These are phyloP conservation scores for Phytophthora litchii DNA, from an alignment of 352 stramenopile species.

Conservation along the genomic window DNA sequence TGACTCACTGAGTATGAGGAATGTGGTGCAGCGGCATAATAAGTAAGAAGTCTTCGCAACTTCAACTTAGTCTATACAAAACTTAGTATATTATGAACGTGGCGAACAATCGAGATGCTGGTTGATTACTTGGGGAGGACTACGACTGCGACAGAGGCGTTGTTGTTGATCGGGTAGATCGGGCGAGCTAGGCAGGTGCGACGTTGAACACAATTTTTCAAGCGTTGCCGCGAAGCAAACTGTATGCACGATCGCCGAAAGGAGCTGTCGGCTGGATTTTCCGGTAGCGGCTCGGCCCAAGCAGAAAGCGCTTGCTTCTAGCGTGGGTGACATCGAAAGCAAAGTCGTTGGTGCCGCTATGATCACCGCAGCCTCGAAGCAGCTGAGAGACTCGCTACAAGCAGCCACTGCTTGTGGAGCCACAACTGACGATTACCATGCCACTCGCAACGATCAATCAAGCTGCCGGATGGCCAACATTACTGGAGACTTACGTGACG, in stretches of 20 bases:
- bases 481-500: conserved; percentile 16
- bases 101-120: no score
- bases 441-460: conserved; percentile 2
- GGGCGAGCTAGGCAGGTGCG: conserved; percentile 10
- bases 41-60: conserved; percentile 1
- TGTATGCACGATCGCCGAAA: conserved; percentile 32
- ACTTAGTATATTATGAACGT: conserved; percentile 8
- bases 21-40: conserved; percentile 23
- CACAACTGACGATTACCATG: conserved; percentile 27
- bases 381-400: conserved; percentile 7
- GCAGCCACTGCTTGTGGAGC: conserved; percentile 17
- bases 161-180: background rate
- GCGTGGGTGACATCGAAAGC: background rate
- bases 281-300: conserved; percentile 11
- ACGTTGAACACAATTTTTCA: conserved; percentile 31
- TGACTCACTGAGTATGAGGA: conserved; percentile 58
- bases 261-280: conserved; percentile 34
- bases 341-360: background rate
- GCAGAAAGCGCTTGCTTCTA: conserved; percentile 1
- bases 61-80: conserved; percentile 17
- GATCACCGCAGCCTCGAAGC: background rate
- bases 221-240: conserved; percentile 12
- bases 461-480: conserved; percentile 10
- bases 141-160: no score
- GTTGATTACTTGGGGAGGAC: no score